Evolutionary conservation across 73 alveolate genomes (phyloP).

Genomic region (Tetrahymena borealis): DNA sequence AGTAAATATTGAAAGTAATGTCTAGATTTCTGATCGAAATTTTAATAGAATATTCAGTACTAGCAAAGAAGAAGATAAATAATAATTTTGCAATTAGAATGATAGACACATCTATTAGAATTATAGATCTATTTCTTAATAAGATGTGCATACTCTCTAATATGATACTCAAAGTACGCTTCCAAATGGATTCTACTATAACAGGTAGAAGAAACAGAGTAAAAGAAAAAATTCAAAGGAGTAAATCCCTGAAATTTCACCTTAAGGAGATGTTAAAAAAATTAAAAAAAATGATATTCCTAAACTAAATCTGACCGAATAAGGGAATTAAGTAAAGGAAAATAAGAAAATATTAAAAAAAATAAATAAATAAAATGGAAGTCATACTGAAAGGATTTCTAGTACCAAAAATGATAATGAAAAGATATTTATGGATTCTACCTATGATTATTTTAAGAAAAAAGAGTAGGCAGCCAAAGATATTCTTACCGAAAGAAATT

Average conservation of each 20-base stretch:
- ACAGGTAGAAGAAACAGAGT: background rate
- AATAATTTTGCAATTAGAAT: too few species aligned
- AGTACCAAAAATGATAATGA: background rate
- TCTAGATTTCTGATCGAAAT: too few species aligned
- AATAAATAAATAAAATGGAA: background rate
- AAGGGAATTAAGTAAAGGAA: background rate
- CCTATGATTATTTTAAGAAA: background rate
- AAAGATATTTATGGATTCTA: background rate
- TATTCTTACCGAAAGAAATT: background rate
- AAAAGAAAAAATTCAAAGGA: background rate
- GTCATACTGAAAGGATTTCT: background rate
- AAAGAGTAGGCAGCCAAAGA: background rate
- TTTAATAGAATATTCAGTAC: too few species aligned
- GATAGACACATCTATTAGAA: too few species aligned
- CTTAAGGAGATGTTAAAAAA: too few species aligned
- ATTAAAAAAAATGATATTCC: too few species aligned
- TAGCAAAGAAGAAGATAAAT: too few species aligned
- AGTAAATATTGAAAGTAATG: too few species aligned
- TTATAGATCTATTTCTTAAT: background rate
- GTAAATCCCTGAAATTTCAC: too few species aligned
- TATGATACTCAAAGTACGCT: background rate
- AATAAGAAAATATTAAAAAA: background rate
- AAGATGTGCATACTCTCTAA: background rate
- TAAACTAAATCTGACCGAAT: background rate
- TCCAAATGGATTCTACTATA: background rate